Evolutionary conservation across 2,329 filamentous ascomycete genomes (phyloP).

Genomic region (Botrytis galanthina): DNA sequence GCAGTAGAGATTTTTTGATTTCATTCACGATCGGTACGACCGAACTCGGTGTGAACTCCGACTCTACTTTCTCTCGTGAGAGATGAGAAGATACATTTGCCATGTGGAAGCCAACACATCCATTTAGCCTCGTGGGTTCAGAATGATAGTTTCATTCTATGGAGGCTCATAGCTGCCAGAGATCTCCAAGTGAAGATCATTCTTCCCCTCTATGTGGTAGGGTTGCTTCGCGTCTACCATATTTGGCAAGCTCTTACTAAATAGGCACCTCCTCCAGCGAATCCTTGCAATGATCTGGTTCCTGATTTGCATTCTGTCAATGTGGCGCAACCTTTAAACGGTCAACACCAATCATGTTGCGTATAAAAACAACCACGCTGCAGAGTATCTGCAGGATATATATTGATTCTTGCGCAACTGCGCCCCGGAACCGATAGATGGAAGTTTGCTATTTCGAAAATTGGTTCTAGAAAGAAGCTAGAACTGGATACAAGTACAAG

Average conservation of each 20-base stretch:
- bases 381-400: conserved; percentile 9
- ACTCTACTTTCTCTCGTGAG: not conserved
- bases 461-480: not conserved
- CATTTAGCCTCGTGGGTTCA: not conserved
- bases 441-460: conserved; percentile 7
- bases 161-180: not conserved
- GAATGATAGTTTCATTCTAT: not conserved
- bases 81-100: not conserved
- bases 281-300: not conserved
- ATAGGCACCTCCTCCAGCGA: not conserved
- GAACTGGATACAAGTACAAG: not conserved
- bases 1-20: not conserved
- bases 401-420: conserved; percentile 21
- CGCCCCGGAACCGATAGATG: not conserved
- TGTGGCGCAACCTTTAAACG: conserved; percentile 12
- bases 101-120: not conserved
- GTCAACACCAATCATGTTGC: conserved; percentile 1
- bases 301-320: not conserved
- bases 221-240: conserved; percentile 6
- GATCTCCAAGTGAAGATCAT: conserved; percentile 9
- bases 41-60: not conserved
- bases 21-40: not conserved
- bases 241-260: not conserved
- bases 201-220: conserved; percentile 6
- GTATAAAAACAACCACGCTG: conserved; percentile 19